phyloP scores from a whole-genome alignment of 768 basidiomycete species.

The Mycena galopus region DNA sequence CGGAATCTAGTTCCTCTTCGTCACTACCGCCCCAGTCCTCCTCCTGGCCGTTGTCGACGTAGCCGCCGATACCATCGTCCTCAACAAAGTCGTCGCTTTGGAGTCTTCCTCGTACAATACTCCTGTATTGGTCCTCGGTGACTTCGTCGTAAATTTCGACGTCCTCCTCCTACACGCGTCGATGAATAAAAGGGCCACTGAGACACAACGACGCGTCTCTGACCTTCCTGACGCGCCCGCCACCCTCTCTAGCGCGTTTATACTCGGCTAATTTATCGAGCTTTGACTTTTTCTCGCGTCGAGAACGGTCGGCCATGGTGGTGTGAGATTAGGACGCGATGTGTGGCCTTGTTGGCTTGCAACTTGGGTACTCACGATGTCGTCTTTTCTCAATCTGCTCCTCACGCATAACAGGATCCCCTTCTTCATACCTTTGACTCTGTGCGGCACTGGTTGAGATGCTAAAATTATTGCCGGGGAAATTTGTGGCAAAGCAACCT shows the following conservation, averaged over 20 bases:
- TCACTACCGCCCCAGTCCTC: slow-evolving; percentile 80
- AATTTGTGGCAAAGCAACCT: no score
- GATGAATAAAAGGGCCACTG: slow-evolving; percentile 16
- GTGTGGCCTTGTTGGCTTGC: slow-evolving; percentile 1
- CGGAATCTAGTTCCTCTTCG: slow-evolving; percentile 68
- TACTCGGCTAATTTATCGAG: slow-evolving; percentile 70
- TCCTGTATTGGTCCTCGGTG: slow-evolving; percentile 88
- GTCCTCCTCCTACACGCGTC: slow-evolving; percentile 63
- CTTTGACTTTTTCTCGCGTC: slow-evolving; percentile 55
- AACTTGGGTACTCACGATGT: background rate
- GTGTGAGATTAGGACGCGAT: slow-evolving; percentile 24
- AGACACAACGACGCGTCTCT: slow-evolving; percentile 36
- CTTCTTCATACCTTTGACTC: no score
- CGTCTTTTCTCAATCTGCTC: no score
- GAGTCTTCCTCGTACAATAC: slow-evolving; percentile 86
- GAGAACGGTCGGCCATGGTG: slow-evolving; percentile 56
- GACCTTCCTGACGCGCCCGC: slow-evolving; percentile 71
- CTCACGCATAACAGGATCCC: no score
- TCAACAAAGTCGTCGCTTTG: slow-evolving; percentile 94
- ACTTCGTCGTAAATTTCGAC: slow-evolving; percentile 89
- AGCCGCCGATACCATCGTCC: slow-evolving; percentile 92
- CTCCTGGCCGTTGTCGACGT: slow-evolving; percentile 97
- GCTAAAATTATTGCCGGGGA: no score
- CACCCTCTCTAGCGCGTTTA: slow-evolving; percentile 71
- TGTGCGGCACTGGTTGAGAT: no score